Evolutionary conservation across 371 early-diverging fungal genomes (phyloP).

Genomic region (Mucor ambiguus): DNA sequence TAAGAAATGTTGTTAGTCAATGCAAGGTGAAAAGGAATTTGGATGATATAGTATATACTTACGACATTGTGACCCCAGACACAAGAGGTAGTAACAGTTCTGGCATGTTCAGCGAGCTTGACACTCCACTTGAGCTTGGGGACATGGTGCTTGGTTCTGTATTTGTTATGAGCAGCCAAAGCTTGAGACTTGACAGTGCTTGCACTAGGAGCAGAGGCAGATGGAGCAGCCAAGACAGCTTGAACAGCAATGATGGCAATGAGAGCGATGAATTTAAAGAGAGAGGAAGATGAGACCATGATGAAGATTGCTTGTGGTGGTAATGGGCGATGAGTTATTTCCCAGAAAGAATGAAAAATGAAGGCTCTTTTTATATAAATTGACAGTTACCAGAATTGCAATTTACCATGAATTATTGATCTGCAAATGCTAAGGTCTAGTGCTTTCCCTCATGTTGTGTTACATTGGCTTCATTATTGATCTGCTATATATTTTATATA

Average conservation of each 20-base stretch:
- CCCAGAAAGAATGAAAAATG: background rate
- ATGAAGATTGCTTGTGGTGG: background rate
- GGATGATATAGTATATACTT: background rate
- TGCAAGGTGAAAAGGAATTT: too few relatives aligned
- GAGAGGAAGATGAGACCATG: background rate
- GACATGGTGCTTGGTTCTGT: conserved; percentile 44
- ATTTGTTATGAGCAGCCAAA: conserved; percentile 49
- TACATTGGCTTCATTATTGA: background rate
- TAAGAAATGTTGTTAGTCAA: background rate
- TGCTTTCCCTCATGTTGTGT: background rate
- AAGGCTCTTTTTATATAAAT: background rate
- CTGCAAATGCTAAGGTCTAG: background rate
- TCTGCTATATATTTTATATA: background rate
- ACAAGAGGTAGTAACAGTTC: conserved; percentile 45
- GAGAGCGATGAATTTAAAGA: background rate
- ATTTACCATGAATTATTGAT: background rate
- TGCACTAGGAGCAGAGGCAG: background rate
- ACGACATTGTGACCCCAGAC: conserved; percentile 43
- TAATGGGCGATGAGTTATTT: background rate
- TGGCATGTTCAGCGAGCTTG: conserved; percentile 42
- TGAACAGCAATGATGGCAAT: background rate
- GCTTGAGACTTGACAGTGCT: conserved; percentile 4
- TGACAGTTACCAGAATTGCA: background rate
- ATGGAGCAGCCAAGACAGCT: background rate
- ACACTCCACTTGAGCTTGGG: conserved; percentile 48